Evolutionary conservation across 2,329 filamentous ascomycete species (phyloP).

Genomic region (Talaromyces sp.): DNA sequence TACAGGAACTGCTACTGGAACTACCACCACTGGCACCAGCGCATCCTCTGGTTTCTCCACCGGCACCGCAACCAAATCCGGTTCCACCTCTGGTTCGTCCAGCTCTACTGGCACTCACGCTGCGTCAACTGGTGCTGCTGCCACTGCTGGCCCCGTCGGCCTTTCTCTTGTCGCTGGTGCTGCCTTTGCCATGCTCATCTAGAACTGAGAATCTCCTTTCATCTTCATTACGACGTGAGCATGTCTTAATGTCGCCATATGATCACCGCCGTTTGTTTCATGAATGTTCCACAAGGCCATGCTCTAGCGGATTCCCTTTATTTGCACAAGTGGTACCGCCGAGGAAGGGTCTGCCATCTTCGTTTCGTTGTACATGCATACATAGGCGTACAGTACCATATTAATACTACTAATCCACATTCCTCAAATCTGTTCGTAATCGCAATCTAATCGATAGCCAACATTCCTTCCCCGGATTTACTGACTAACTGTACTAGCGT

Average conservation of each 20-base stretch:
- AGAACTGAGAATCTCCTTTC: slow-evolving; percentile 22
- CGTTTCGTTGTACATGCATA: slow-evolving; percentile 18
- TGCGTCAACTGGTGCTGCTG: slow-evolving; percentile 30
- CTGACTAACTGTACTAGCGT: not conserved
- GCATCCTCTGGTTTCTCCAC: slow-evolving; percentile 14
- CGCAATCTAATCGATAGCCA: slow-evolving; percentile 8
- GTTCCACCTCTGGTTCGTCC: slow-evolving; percentile 25
- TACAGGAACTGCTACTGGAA: slow-evolving; percentile 24
- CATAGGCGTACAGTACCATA: slow-evolving; percentile 11
- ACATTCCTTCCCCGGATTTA: slow-evolving; percentile 5
- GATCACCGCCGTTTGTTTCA: not conserved
- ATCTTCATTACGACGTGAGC: not conserved
- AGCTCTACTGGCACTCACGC: slow-evolving; percentile 20
- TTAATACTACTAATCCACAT: slow-evolving; percentile 1
- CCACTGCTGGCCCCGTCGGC: slow-evolving; percentile 38
- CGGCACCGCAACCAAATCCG: not conserved
- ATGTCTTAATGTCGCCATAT: not conserved
- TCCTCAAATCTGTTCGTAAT: not conserved
- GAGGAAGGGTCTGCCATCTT: not conserved
- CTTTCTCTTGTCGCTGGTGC: slow-evolving; percentile 44
- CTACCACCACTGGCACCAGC: not conserved
- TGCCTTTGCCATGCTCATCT: slow-evolving; percentile 45
- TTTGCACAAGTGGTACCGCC: not conserved
- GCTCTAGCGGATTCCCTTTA: not conserved
- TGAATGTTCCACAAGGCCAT: not conserved